Conservation (phyloP, 371 early-diverging fungal genomes). For the Mortierella sp. region DNA sequence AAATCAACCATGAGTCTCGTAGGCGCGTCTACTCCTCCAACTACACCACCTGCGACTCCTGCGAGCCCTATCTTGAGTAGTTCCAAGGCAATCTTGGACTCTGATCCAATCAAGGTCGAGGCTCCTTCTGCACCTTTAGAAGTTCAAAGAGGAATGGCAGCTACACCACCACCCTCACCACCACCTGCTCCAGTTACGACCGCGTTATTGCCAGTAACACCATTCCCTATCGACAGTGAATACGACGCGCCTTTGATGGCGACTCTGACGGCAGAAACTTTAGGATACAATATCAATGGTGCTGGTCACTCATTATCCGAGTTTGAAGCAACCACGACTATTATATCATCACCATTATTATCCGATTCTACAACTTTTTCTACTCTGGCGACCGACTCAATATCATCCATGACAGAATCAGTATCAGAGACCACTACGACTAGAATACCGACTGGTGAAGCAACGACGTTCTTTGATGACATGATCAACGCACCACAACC, state of each 20-base stretch:
- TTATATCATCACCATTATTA: too few species aligned
- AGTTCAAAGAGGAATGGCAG: conserved; percentile 10
- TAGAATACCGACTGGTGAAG: conserved; percentile 27
- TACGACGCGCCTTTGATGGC: conserved; percentile 12
- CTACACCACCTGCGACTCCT: conserved; percentile 21
- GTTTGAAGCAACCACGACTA: background rate
- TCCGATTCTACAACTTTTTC: too few species aligned
- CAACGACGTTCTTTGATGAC: conserved; percentile 57
- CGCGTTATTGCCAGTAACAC: conserved; percentile 11
- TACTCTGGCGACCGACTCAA: background rate
- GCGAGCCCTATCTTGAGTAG: conserved; percentile 20
- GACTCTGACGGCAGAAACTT: background rate
- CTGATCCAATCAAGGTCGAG: conserved; percentile 2
- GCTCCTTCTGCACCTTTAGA: background rate
- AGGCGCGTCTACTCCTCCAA: conserved; percentile 31
- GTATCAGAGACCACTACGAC: background rate
- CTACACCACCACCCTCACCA: conserved; percentile 23
- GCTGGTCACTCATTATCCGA: conserved; percentile 24
- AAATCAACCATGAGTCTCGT: conserved; percentile 55
- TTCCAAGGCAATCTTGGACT: background rate
- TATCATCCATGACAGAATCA: conserved; percentile 3
- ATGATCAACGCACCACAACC: conserved; percentile 57
- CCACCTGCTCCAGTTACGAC: conserved; percentile 25
- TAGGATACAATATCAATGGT: conserved; percentile 3
- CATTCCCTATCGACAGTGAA: conserved; percentile 1